Evolutionary conservation across 78 protist species (phyloP), one percentile per base, ranked within the genome.

Genomic region (Blattamonas nauphoetae): DNA sequence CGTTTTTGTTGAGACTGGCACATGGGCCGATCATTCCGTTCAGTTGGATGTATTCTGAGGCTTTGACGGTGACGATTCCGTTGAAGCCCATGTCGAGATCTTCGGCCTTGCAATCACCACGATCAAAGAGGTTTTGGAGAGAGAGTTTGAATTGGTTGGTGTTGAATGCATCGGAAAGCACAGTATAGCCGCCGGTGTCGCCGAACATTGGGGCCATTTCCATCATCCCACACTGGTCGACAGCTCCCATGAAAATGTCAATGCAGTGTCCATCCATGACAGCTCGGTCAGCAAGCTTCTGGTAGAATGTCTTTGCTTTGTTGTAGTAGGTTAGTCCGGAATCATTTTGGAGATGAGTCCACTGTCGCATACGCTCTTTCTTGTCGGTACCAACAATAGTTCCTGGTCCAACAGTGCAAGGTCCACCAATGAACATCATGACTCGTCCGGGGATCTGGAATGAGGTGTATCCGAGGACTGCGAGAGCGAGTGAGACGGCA

Each of bases 351-450:
- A 55, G 21, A 55, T 55, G 11, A 21, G 21, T 55, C 71, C 21
- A 21, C 71, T 55, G 71, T 5, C 83, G 33, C 43, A 79, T 79
- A 6, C 32, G 33, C 83, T 79, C 83, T 6, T 4, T 21, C 83
- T 32, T 4, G 41, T 4, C 4, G 42, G 5, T 5, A 21, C 42
- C 6, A 2, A 92, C 95, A 1, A 92, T 92, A 43, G 78, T 0
- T 41, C 98, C 99, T 1, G 96, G 96, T 38, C 99, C 98, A 33
- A 64, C 45, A 0, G 99, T 96, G 88, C 94, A 89, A 0, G 99
- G 95, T 1, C 98, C 98, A 2, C 96, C 97, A 5, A 92, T 41
- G 78, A 97, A 96, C 33, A 90, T 38, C 95, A 96, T 88, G 82
- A 96, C 85, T 34, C 98, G 89, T 0, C 94, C 97, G 36, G 38